These are phyloP conservation scores for Monosporascus sp. DNA, from an alignment of 2,329 filamentous ascomycete genomes.

Conservation along the genomic window DNA sequence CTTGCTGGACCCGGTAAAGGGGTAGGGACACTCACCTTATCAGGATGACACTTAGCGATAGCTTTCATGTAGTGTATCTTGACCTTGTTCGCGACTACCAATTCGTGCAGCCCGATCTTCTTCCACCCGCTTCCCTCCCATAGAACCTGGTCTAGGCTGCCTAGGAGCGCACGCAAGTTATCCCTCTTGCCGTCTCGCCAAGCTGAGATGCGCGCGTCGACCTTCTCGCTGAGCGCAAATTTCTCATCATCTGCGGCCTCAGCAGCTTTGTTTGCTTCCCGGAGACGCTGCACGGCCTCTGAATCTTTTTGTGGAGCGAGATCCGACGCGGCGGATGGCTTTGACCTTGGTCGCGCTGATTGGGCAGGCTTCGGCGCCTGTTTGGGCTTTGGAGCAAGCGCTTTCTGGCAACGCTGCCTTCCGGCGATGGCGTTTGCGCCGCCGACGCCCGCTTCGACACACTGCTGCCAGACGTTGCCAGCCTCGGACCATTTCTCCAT, in stretches of 20 bases:
- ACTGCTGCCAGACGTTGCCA: constrained; percentile 70
- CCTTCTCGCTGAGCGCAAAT: constrained; percentile 79
- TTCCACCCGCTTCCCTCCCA: constrained; percentile 96
- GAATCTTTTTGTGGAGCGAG: constrained; percentile 49
- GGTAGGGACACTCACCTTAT: constrained; percentile 67
- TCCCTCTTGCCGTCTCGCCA: constrained; percentile 93
- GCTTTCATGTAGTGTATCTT: constrained; percentile 99
- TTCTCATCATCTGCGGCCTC: constrained; percentile 89
- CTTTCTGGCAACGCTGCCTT: constrained; percentile 83
- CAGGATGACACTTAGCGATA: constrained; percentile 95
- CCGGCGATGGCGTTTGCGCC: constrained; percentile 79
- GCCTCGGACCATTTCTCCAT: constrained; percentile 93
- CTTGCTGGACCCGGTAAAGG: not conserved
- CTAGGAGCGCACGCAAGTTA: constrained; percentile 82
- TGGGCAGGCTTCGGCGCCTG: constrained; percentile 40
- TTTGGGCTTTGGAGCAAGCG: constrained; percentile 65
- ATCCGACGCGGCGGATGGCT: constrained; percentile 32
- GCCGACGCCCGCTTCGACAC: constrained; percentile 82
- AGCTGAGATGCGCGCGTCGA: constrained; percentile 70
- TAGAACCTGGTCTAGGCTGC: constrained; percentile 80
- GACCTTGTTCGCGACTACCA: constrained; percentile 90
- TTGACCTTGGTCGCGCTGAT: constrained; percentile 39
- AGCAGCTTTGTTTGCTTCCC: constrained; percentile 78
- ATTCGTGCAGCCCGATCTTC: constrained; percentile 88
- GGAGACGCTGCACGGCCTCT: constrained; percentile 76